Conservation (phyloP, 345 rosid genomes). For the Arabidopsis suecica region DNA sequence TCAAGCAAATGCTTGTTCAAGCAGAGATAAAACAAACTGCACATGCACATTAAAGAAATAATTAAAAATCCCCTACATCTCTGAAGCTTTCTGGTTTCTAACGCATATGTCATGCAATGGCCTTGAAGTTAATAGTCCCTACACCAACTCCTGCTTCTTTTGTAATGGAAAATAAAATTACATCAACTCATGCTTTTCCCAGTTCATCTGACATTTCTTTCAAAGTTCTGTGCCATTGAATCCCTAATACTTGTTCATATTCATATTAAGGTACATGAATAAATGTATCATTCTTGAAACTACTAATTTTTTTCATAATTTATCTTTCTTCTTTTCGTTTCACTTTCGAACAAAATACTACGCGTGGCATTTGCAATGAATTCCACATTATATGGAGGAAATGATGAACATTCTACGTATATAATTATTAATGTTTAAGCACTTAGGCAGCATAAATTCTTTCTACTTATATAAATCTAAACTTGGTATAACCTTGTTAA, state of each 20-base stretch:
- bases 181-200: too few relatives aligned
- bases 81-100: too few relatives aligned
- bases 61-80: too few relatives aligned
- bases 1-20: too few relatives aligned
- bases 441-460: conserved; percentile 31
- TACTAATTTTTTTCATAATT: conserved; percentile 31
- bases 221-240: too few relatives aligned
- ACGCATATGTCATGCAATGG: too few relatives aligned
- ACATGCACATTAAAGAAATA: too few relatives aligned
- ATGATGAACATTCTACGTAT: conserved; percentile 28
- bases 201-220: too few relatives aligned
- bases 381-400: conserved; percentile 41
- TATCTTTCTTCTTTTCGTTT: conserved; percentile 19
- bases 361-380: conserved; percentile 24
- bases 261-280: conserved; percentile 19
- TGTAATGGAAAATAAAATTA: too few relatives aligned
- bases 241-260: neutral
- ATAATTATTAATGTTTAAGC: conserved; percentile 9
- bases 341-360: conserved; percentile 9
- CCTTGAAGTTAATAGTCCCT: too few relatives aligned
- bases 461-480: conserved; percentile 26
- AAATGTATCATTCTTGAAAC: conserved; percentile 25
- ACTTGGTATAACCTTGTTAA: conserved; percentile 18
- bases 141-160: too few relatives aligned
- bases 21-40: too few relatives aligned